Evolutionary conservation across 2,329 filamentous ascomycete genomes (phyloP), one percentile per base, ranked within the genome.

Genomic region (Tolypocladium ovalisporum): DNA sequence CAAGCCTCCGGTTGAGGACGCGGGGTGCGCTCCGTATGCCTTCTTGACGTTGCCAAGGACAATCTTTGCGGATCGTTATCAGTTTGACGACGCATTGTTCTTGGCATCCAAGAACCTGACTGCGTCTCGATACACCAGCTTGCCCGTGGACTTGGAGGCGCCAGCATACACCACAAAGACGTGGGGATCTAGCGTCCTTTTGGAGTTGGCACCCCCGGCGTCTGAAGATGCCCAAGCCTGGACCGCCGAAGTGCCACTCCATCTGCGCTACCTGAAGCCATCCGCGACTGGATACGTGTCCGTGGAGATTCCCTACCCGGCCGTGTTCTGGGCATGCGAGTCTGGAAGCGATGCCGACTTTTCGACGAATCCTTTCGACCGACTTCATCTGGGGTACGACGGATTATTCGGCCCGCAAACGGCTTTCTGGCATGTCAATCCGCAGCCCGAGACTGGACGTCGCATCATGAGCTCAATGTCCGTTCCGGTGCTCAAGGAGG

Each of bases 261-360:
- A 97, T 67, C 79, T 96, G 3, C 87, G 93, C 36, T 97, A 97
- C 69, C 78, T 96, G 5, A 73, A 78, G 7, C 88, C 88, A 0
- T 77, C 79, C 0, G 69, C 71, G 49, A 77, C 77, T 3, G 85
- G 85, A 3, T 76, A 82, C 61, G 70, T 73, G 2, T 63, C 76
- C 5, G 71, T 85, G 1, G 74, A 83, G n/a, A 70, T 94, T 0
- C 89, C 93, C 0, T 92, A 88, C 75, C 93, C 93, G 0, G 81
- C 83, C 0, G 81, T 97, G 0, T 97, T 97, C 75, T 97, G 92
- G 92, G 90, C 91, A 0, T 97, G 93, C 67, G 78, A 81, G 9
- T 82, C 86, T 0, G 80, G 83, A 12, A 79, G 83, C 55, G 83
- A 81, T 1, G 79, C 79, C 1, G 87, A 89, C 65, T 89, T 93